Percentiles rank a stretch among this genome's conserved stretches.
phyloP scores from a whole-genome alignment of 352 stramenopile genomes.

The Phytophthora sp. region DNA sequence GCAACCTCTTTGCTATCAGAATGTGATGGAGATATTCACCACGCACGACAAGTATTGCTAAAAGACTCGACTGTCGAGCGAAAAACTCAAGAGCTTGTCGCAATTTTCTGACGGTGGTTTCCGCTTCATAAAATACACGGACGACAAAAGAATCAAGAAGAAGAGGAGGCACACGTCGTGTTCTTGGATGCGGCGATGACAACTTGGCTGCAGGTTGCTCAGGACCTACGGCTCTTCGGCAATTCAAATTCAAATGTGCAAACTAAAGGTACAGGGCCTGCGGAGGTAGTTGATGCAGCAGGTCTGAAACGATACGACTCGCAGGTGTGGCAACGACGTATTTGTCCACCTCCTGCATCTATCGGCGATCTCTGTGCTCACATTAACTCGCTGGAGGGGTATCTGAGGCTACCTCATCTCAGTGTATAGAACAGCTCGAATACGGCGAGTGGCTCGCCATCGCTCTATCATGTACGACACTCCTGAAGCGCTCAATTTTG shows the following conservation, averaged over 20 bases:
- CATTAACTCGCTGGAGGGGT: conserved; percentile 62
- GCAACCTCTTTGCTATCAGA: conserved; percentile 48
- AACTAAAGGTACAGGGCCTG: background rate
- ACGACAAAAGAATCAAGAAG: conserved; percentile 8
- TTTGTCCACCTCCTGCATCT: conserved; percentile 48
- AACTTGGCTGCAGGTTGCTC: conserved; percentile 63
- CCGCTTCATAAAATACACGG: conserved; percentile 28
- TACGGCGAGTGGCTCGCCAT: no score
- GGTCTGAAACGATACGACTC: conserved; percentile 61
- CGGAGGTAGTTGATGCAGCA: conserved; percentile 20
- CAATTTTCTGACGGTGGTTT: conserved; percentile 57
- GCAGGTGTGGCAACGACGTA: conserved; percentile 71
- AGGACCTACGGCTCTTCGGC: conserved; percentile 51
- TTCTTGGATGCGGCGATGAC: conserved; percentile 73
- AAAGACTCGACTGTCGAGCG: conserved; percentile 49
- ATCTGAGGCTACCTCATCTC: conserved; percentile 59
- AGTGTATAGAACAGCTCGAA: conserved; percentile 49
- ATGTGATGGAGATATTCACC: conserved; percentile 31
- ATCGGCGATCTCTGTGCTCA: conserved; percentile 75
- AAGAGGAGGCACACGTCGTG: conserved; percentile 37
- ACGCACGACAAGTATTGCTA: conserved; percentile 32
- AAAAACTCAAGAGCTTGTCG: conserved; percentile 50
- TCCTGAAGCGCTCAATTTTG: no score
- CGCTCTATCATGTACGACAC: no score
- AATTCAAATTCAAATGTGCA: background rate